Evolutionary conservation across 305 asterid species (phyloP), one percentile per base, ranked within the genome.

Genomic region (Caryopteris hybrid): DNA sequence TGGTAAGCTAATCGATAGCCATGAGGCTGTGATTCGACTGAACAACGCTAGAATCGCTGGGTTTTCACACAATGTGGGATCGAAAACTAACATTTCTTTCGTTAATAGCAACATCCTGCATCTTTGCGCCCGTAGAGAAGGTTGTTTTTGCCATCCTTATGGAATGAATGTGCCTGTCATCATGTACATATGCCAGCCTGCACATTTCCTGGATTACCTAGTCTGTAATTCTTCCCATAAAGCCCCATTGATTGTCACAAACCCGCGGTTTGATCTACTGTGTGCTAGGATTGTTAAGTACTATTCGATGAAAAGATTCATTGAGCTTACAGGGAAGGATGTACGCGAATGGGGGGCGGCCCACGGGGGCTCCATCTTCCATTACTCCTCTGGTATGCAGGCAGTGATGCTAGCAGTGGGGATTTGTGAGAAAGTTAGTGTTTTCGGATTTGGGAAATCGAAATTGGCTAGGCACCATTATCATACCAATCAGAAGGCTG

Each of bases 361-460:
- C 2, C 99, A 88, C 50, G 99, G 83, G 36, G 97, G 93, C 13
- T 63, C 80, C 2, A 82, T 73, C 47, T 94, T 94, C 74, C 99
- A 95, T 75, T 88, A 95, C 80, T 95, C 99, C 7, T 95, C 99
- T 0, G 99, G 99, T 22, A 83, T 95, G 89, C 96, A 95, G 78
- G 98, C 99, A 2, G 84, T 95, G 54, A 81, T 91, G 90, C 83
- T 95, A 29, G 96, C 97, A 0, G 65, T 86, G 61, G 99, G 99
- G 9, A 34, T 91, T 18, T 95, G 99, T 61, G 92, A 89, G 48
- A 82, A 75, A 21, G 97, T 94, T 14, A 82, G 92, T 8, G 48
- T 95, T 10, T 91, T 91, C 22, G 99, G 99, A 7, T 95, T 87
- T 56, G 99, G 99, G 33, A 95, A 91, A 56, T 80, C 96, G 13